A percentile compares a stretch with the other conserved stretches of the same genome.
Conservation (phyloP, 2,329 filamentous ascomycete genomes). For the Curvularia spicifera region DNA sequence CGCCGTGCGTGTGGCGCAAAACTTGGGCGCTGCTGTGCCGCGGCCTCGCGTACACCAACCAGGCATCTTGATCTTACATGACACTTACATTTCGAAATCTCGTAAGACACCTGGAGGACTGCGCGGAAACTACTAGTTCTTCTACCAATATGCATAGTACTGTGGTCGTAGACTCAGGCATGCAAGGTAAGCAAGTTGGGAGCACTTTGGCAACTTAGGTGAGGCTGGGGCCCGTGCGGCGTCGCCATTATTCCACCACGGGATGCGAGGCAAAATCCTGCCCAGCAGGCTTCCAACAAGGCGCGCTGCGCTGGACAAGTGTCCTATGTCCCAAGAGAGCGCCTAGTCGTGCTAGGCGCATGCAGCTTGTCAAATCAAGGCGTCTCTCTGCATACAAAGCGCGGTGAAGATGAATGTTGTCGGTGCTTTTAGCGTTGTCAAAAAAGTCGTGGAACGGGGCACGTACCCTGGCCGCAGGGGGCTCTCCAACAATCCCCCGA, state of each 20-base stretch:
- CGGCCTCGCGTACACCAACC: too few relatives aligned
- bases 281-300: neutral
- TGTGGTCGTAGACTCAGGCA: too few relatives aligned
- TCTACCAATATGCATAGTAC: too few relatives aligned
- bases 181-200: too few relatives aligned
- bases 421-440: conserved; percentile 22
- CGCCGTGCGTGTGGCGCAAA: neutral
- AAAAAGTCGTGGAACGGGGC: conserved; percentile 27
- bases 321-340: neutral
- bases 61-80: too few relatives aligned
- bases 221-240: too few relatives aligned
- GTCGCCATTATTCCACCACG: too few relatives aligned
- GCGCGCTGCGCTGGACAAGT: conserved; percentile 10
- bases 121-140: too few relatives aligned
- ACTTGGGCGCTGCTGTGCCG: neutral
- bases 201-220: too few relatives aligned
- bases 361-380: conserved; percentile 5
- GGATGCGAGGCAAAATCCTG: too few relatives aligned
- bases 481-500: conserved; percentile 15
- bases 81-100: too few relatives aligned
- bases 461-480: conserved; percentile 24
- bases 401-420: conserved; percentile 25
- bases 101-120: too few relatives aligned
- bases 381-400: conserved; percentile 16
- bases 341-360: conserved; percentile 18